Evolutionary conservation across 306 rosid species (phyloP), one percentile per base, ranked within the genome.

Genomic region (Hylodesmum podocarpum): DNA sequence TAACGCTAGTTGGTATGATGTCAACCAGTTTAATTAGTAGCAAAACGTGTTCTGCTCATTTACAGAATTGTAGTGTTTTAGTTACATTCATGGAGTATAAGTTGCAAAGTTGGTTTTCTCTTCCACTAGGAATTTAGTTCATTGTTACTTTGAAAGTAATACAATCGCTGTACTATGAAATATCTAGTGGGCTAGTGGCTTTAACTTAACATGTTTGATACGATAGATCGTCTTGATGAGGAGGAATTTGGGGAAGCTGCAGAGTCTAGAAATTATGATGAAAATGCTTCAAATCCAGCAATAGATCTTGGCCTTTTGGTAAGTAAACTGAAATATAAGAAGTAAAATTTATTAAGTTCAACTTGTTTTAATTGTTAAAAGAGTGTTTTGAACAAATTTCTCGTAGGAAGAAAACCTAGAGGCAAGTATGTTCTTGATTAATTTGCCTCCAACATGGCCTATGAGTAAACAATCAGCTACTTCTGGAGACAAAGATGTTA

Each of bases 401-500:
- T 83, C 62, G 64, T 85, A 92, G 97, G 93, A 95, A 86, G 96
- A 90, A 64, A 90, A 86, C 80, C 86, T 66, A 63, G 97, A 88
- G 70, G 13, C 88, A 73, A 83, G 69, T 33, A 61, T 91, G 81
- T 68, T 90, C 72, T 86, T 95, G 74, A 75, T 95, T 73, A 84
- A 80, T 69, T 67, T 92, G 43, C 98, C 97, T 19, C 39, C 84
- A 58, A 70, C 71, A 62, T 40, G 88, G 78, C 97, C 97, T 29
- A 62, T 66, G 65, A 25, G 31, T 49, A 86, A 81, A 66, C 68
- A 61, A 68, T 74, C 89, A 41, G 58, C 75, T 29, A 25, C 81
- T 15, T 72, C 67, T 29, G 78, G 70, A 14, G 78, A 70, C 58
- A 54, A 33, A 62, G 81, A 63, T 75, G 81, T 41, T 76, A 70